phyloP scores from a whole-genome alignment of 805 yeast species.

The Ogataea parapolymorpha region DNA sequence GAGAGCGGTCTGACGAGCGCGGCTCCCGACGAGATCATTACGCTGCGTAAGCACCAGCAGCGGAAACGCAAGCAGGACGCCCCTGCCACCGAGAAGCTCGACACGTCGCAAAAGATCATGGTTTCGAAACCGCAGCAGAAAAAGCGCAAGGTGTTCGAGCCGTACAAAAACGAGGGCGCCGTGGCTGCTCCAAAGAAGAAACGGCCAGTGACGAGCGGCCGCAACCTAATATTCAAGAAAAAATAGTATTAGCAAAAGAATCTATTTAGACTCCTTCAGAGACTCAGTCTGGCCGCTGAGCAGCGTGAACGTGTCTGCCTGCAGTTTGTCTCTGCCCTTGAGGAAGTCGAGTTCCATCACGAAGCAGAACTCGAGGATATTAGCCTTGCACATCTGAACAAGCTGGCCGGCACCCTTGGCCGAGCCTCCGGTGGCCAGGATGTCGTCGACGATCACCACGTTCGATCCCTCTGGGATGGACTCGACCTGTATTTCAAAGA shows the following conservation, averaged over 20 bases:
- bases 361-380: slow-evolving; percentile 76
- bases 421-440: slow-evolving; percentile 97
- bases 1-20: too few species aligned
- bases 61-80: slow-evolving; percentile 18
- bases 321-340: slow-evolving; percentile 85
- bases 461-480: slow-evolving; percentile 77
- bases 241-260: slow-evolving; percentile 10
- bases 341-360: slow-evolving; percentile 94
- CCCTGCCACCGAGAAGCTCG: slow-evolving; percentile 27
- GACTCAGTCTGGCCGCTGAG: slow-evolving; percentile 75
- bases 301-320: slow-evolving; percentile 85
- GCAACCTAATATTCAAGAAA: slow-evolving; percentile 29
- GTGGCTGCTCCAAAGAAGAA: slow-evolving; percentile 28
- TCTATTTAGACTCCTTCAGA: slow-evolving; percentile 19
- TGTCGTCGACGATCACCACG: slow-evolving; percentile 89
- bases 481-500: slow-evolving; percentile 81
- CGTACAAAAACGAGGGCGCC: slow-evolving; percentile 41
- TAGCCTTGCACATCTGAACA: slow-evolving; percentile 62
- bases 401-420: slow-evolving; percentile 92
- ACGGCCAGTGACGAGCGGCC: slow-evolving; percentile 26
- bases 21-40: slow-evolving; percentile 31
- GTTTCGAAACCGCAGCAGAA: slow-evolving; percentile 15
- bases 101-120: slow-evolving; percentile 28
- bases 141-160: slow-evolving; percentile 50
- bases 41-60: slow-evolving; percentile 29